phyloP scores from a whole-genome alignment of 78 protist species.

The Polysphondylium violaceum region DNA sequence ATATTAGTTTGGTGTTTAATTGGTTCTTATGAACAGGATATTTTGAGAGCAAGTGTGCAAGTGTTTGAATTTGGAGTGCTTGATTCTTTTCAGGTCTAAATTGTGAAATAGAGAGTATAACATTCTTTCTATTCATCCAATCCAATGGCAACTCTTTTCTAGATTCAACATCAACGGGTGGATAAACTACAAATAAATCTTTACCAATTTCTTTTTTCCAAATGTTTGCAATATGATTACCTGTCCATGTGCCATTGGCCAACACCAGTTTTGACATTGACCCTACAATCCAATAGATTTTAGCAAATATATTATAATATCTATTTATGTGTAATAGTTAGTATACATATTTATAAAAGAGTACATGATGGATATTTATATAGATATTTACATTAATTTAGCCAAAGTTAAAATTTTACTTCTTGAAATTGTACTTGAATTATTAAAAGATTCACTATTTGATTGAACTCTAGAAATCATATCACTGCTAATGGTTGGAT shows the following conservation, averaged over 20 bases:
- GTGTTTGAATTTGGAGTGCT: slow-evolving; percentile 83
- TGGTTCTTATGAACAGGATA: slow-evolving; percentile 63
- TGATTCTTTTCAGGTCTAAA: slow-evolving; percentile 96
- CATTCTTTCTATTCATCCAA: slow-evolving; percentile 67
- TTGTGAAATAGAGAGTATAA: slow-evolving; percentile 90
- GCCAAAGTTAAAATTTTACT: slow-evolving; percentile 16
- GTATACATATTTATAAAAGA: background rate
- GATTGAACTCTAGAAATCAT: slow-evolving; percentile 59
- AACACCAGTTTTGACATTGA: slow-evolving; percentile 63
- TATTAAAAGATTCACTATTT: slow-evolving; percentile 22
- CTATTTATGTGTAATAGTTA: background rate
- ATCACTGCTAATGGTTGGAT: slow-evolving; percentile 94
- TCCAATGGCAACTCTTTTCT: slow-evolving; percentile 43
- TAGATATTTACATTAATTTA: slow-evolving; percentile 47
- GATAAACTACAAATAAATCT: slow-evolving; percentile 23
- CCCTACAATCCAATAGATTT: slow-evolving; percentile 84
- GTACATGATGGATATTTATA: background rate
- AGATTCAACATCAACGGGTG: slow-evolving; percentile 64
- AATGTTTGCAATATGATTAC: slow-evolving; percentile 83
- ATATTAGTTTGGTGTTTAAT: slow-evolving; percentile 42
- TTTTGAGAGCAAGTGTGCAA: slow-evolving; percentile 39
- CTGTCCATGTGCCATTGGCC: slow-evolving; percentile 96
- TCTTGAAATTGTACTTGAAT: slow-evolving; percentile 25
- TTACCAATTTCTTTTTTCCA: slow-evolving; percentile 42
- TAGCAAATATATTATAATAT: slow-evolving; percentile 90